Conservation (phyloP, 2,329 filamentous ascomycete genomes). For the Septoria linicola region DNA sequence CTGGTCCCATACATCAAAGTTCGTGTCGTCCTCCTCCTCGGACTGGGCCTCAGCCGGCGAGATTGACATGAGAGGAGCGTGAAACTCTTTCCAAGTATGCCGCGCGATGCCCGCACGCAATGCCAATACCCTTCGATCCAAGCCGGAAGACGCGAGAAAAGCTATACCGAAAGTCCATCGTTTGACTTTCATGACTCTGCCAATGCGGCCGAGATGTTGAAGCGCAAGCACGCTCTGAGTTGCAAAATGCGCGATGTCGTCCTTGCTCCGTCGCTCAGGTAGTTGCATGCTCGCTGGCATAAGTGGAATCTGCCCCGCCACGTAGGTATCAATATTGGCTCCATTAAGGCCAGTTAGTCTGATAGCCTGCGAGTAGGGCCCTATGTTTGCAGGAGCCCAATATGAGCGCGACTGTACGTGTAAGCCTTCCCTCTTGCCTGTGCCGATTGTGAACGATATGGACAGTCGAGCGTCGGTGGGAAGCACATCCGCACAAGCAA, state of each 20-base stretch:
- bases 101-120: constrained; percentile 20
- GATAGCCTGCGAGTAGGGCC: constrained; percentile 91
- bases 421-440: constrained; percentile 51
- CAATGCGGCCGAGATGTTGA: constrained; percentile 88
- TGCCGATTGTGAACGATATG: constrained; percentile 49
- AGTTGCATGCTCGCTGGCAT: constrained; percentile 75
- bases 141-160: constrained; percentile 58
- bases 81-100: constrained; percentile 46
- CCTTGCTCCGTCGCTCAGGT: constrained; percentile 24
- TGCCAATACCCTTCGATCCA: constrained; percentile 33
- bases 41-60: constrained; percentile 28
- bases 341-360: constrained; percentile 45
- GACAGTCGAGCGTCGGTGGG: constrained; percentile 62
- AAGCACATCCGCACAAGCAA: constrained; percentile 70
- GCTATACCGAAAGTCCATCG: constrained; percentile 76
- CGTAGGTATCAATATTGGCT: constrained; percentile 51
- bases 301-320: constrained; percentile 91
- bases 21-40: constrained; percentile 55
- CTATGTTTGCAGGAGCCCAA: constrained; percentile 97
- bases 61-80: neutral
- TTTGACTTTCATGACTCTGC: constrained; percentile 65
- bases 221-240: constrained; percentile 71
- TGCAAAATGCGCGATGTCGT: constrained; percentile 18
- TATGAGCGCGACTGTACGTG: constrained; percentile 94
- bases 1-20: constrained; percentile 66